phyloP scores from a whole-genome alignment of 2,329 filamentous ascomycete genomes.

The Colletotrichum chlorophyti region DNA sequence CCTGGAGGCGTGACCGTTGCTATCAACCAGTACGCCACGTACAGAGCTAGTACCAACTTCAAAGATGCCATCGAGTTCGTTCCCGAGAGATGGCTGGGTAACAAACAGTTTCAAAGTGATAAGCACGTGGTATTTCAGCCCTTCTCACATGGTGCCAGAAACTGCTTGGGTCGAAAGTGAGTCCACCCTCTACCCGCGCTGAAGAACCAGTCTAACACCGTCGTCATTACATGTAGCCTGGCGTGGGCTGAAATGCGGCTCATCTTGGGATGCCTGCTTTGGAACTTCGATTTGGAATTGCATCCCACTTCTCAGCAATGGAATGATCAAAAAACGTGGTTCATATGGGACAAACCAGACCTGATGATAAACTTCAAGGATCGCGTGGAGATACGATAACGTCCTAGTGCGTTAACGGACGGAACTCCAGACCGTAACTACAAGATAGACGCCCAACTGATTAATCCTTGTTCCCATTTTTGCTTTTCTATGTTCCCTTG shows the following conservation, averaged over 20 bases:
- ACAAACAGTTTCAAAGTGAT: not conserved
- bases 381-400: not conserved
- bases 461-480: too few species aligned
- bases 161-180: constrained; percentile 16
- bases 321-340: constrained; percentile 45
- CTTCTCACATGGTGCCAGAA: not conserved
- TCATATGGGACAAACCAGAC: constrained; percentile 42
- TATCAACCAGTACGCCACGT: not conserved
- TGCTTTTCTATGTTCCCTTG: too few species aligned
- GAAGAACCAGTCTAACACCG: not conserved
- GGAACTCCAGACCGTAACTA: too few species aligned
- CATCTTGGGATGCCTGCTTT: constrained; percentile 53
- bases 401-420: not conserved
- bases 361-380: not conserved
- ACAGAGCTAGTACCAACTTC: not conserved
- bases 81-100: not conserved
- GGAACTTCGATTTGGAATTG: constrained; percentile 54
- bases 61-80: not conserved
- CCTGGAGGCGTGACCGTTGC: not conserved
- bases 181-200: constrained; percentile 47
- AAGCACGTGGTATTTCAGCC: not conserved
- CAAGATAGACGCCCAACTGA: too few species aligned
- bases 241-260: constrained; percentile 57
- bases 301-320: constrained; percentile 42
- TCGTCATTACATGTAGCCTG: constrained; percentile 43